These are phyloP conservation scores for Quercus alba DNA, from an alignment of 306 rosid genomes.

Conservation along the genomic window DNA sequence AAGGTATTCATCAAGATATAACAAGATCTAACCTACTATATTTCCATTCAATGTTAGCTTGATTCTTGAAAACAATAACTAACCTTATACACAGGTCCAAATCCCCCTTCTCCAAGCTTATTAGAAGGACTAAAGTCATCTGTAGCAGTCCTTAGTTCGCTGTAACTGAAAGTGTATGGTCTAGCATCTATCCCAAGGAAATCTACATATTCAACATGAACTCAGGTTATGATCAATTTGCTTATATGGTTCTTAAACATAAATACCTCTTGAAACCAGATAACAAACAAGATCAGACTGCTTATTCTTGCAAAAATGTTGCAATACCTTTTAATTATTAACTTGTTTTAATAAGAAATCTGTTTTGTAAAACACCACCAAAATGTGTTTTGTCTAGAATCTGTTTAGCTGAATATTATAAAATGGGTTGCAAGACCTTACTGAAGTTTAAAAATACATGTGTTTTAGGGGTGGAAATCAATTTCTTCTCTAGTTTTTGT, in stretches of 20 bases:
- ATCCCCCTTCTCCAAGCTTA: constrained; percentile 88
- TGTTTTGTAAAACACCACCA: neutral
- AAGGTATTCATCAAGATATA: no score
- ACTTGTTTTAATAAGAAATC: neutral
- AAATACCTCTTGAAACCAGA: neutral
- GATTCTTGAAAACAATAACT: neutral
- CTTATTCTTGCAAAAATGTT: neutral
- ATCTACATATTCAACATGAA: constrained; percentile 42
- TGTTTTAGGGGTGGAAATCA: neutral
- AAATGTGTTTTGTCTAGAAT: neutral
- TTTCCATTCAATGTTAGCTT: no score
- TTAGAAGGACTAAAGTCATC: constrained; percentile 51
- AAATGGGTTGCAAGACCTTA: neutral
- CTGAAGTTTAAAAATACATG: no score
- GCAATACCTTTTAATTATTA: neutral
- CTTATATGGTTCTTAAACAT: neutral
- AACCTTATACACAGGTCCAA: constrained; percentile 83
- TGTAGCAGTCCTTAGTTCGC: constrained; percentile 62
- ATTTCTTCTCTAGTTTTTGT: neutral
- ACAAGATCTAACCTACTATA: no score
- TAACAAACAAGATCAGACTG: neutral
- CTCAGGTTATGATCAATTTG: constrained; percentile 2
- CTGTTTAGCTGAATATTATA: neutral
- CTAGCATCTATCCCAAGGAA: constrained; percentile 60
- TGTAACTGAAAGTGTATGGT: constrained; percentile 65